Conservation (phyloP, 805 yeast species). For the Saccharomycopsis sp. region DNA sequence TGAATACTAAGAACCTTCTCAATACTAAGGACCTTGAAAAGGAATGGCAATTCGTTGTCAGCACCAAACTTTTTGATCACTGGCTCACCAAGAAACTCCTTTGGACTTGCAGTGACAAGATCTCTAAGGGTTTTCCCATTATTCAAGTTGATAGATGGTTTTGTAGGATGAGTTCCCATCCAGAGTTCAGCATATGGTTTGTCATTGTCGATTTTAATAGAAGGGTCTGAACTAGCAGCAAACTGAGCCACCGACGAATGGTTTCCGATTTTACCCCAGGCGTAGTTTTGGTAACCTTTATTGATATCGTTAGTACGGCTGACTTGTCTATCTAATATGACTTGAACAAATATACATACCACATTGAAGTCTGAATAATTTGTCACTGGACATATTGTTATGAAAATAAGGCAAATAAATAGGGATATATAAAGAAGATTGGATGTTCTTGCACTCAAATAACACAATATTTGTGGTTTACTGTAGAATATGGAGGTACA, state of each 20-base stretch:
- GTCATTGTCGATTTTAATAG: slow-evolving; percentile 53
- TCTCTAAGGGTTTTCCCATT: slow-evolving; percentile 59
- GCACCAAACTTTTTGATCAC: slow-evolving; percentile 64
- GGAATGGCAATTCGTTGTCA: slow-evolving; percentile 71
- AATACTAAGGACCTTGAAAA: slow-evolving; percentile 91
- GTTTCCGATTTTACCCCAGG: slow-evolving; percentile 84
- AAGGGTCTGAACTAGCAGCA: slow-evolving; percentile 64
- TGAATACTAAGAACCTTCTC: slow-evolving; percentile 90
- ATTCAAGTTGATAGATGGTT: slow-evolving; percentile 61
- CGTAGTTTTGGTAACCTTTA: slow-evolving; percentile 68
- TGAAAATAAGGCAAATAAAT: background rate
- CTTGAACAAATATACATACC: slow-evolving; percentile 23
- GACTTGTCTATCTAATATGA: background rate
- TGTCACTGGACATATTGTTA: slow-evolving; percentile 1
- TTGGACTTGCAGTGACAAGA: slow-evolving; percentile 54
- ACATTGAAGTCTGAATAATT: slow-evolving; percentile 30
- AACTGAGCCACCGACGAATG: slow-evolving; percentile 84
- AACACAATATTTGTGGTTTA: too few relatives aligned
- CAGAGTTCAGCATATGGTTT: slow-evolving; percentile 96
- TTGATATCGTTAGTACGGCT: background rate
- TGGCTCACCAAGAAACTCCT: slow-evolving; percentile 46
- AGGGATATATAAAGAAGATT: background rate
- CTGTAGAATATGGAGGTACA: too few relatives aligned
- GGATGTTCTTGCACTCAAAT: background rate
- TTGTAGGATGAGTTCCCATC: slow-evolving; percentile 98